Evolutionary conservation across 2,329 filamentous ascomycete species (phyloP).

Genomic region (Gnomoniopsis sp.): DNA sequence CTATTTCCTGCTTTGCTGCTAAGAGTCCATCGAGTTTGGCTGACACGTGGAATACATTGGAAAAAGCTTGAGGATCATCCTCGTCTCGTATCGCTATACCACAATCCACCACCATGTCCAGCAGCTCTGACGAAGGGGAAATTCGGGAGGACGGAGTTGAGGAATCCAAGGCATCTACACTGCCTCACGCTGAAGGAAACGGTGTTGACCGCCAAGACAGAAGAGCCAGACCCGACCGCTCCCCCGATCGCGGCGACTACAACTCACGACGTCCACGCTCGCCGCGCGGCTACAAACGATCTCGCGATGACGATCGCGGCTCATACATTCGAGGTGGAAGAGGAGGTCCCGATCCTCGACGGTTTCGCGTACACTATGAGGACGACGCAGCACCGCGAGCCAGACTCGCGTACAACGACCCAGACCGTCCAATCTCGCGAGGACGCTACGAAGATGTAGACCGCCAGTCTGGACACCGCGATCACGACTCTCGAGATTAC

Average conservation of each 20-base stretch:
- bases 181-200: conserved; percentile 70
- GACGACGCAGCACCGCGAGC: conserved; percentile 45
- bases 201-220: conserved; percentile 92
- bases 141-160: conserved; percentile 69
- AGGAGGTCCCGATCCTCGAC: conserved; percentile 52
- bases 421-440: conserved; percentile 15
- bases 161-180: conserved; percentile 81
- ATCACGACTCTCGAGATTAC: conserved; percentile 18
- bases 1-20: conserved; percentile 19
- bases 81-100: conserved; percentile 5
- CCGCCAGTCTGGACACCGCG: conserved; percentile 33
- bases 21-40: conserved; percentile 16
- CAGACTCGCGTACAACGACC: conserved; percentile 52
- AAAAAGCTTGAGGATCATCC: conserved; percentile 18
- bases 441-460: conserved; percentile 55
- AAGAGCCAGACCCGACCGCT: conserved; percentile 59
- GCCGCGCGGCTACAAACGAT: conserved; percentile 65
- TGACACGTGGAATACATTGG: conserved; percentile 16
- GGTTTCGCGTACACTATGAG: conserved; percentile 62
- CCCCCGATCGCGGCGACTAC: conserved; percentile 49
- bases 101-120: conserved; percentile 27
- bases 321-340: conserved; percentile 35
- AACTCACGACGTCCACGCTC: conserved; percentile 51
- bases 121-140: conserved; percentile 82
- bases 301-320: conserved; percentile 62